A percentile compares a stretch with the other conserved stretches of the same genome.
Conservation (phyloP, 805 yeast genomes). For the Candida quercuum region DNA sequence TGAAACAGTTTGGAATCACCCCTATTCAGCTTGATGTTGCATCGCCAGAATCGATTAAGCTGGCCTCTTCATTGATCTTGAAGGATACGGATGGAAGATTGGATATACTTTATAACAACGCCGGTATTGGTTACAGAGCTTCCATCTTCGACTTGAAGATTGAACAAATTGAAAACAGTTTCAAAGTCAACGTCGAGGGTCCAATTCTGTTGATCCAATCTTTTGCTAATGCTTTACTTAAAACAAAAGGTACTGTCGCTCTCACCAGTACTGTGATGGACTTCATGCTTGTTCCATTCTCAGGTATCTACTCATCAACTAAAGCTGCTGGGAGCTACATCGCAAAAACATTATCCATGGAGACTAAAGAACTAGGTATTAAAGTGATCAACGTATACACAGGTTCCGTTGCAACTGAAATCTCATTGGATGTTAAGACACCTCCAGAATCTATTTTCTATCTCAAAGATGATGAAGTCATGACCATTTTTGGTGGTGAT, state of each 20-base stretch:
- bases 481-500: too few relatives aligned
- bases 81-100: conserved; percentile 36
- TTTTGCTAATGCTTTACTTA: conserved; percentile 27
- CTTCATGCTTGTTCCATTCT: conserved; percentile 29
- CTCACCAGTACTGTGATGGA: conserved; percentile 34
- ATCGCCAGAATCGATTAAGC: conserved; percentile 23
- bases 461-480: too few relatives aligned
- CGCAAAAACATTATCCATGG: neutral
- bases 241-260: conserved; percentile 30
- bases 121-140: conserved; percentile 49
- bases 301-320: conserved; percentile 54
- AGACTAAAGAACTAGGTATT: neutral
- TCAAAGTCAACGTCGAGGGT: conserved; percentile 60
- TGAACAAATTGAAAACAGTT: neutral
- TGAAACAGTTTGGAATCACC: conserved; percentile 31
- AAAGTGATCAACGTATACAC: neutral
- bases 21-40: conserved; percentile 51
- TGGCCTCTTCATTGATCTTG: neutral
- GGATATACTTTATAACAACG: conserved; percentile 60
- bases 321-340: conserved; percentile 45
- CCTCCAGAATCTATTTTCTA: conserved; percentile 13
- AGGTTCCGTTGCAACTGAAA: conserved; percentile 10
- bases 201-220: conserved; percentile 46
- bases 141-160: conserved; percentile 28
- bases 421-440: conserved; percentile 11